Evolutionary conservation across 768 basidiomycete species (phyloP), one percentile per base, ranked within the genome.

Genomic region (Termitomyces sp.): DNA sequence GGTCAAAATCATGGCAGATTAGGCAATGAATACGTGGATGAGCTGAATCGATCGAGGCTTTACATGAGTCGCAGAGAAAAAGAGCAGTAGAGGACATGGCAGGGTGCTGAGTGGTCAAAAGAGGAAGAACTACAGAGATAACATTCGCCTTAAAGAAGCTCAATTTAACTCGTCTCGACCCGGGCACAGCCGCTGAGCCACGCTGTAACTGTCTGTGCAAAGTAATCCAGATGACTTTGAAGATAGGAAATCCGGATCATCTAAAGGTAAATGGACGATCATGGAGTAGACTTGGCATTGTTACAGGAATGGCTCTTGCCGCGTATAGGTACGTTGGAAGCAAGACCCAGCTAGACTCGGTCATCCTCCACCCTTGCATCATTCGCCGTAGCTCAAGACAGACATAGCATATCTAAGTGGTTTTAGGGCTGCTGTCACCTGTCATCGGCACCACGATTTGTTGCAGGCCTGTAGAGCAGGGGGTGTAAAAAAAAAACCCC

Each of bases 11-110:
- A n/a, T 47, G 47, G n/a, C 61, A 62, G 51, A 36, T 26, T 15
- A 57, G 31, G 37, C 58, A 57, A 26, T 51, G 61, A 6, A 62
- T 52, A 4, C 61, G 53, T 8, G 61, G 58, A 29, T 54, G 50
- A 6, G 52, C 44, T 1, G 51, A 34, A 48, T 62, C 7, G 52
- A 29, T 51, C 39, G 49, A 7, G 28, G 36, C 26, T 34, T 24
- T 37, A 29, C 61, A 62, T 1, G 53, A 59, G 26, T 55, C 39
- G 31, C 61, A 62, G 36, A 20, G 47, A 52, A 57, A 60, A 22
- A 41, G n/a, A 22, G 7, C 45, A 28, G 2, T 18, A 2, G 18
- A 29, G 1, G 46, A n/a, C 46, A 47, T 47, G 7, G 10, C 26
- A 47, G 3, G 24, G 3, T 5, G 12, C 9, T 24, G 3, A 26